A percentile compares a stretch with the other conserved stretches of the same genome.
Conservation (phyloP, 257 asterid species). For the Nicotiana tomentosiformis region DNA sequence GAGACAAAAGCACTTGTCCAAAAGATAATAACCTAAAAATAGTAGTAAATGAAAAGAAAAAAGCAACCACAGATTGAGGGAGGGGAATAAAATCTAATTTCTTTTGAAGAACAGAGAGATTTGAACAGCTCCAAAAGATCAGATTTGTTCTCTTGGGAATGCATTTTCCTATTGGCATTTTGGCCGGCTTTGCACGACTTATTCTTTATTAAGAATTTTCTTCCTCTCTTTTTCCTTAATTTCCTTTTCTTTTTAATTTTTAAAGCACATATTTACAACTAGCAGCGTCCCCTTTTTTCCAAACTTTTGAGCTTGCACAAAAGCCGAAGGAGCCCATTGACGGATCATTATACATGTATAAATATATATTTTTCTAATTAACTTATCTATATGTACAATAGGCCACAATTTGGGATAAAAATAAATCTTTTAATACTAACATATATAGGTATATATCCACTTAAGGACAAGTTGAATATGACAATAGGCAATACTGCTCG, state of each 20-base stretch:
- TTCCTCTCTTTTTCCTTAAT: not conserved
- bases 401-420: no score
- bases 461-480: no score
- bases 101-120: not conserved
- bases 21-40: not conserved
- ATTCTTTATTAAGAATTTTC: not conserved
- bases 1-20: not conserved
- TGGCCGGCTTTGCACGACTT: constrained; percentile 9
- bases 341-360: no score
- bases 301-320: not conserved
- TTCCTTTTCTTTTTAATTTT: no score
- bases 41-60: not conserved
- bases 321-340: not conserved
- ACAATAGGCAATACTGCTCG: no score
- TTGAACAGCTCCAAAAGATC: constrained; percentile 5
- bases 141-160: not conserved
- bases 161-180: not conserved
- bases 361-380: no score
- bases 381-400: no score
- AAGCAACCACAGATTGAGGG: not conserved
- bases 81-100: not conserved
- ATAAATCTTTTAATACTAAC: no score
- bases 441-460: no score
- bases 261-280: not conserved
- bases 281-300: not conserved